A percentile compares a stretch with the other conserved stretches of the same genome.
These are phyloP conservation scores for Galerina marginata DNA, from an alignment of 768 basidiomycete species.

Conservation along the genomic window DNA sequence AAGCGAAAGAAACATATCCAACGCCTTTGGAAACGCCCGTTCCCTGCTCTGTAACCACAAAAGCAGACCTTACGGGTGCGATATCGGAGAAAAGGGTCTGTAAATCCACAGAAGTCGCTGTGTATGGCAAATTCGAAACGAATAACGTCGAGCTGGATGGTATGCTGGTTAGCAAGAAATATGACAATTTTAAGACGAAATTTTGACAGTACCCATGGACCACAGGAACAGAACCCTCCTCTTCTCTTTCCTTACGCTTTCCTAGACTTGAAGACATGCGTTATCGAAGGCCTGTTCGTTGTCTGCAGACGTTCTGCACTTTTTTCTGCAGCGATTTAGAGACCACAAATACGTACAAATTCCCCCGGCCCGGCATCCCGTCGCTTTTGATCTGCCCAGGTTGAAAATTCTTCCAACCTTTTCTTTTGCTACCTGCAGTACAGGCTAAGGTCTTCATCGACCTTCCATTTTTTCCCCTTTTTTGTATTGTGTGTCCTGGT, in stretches of 20 bases:
- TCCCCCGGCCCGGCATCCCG: no score
- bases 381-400: no score
- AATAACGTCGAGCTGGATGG: conserved; percentile 85
- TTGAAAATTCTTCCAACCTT: no score
- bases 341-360: no score
- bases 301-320: neutral
- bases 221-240: conserved; percentile 5
- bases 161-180: neutral
- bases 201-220: conserved; percentile 25
- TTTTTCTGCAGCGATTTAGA: neutral
- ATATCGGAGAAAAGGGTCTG: conserved; percentile 94
- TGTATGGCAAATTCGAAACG: conserved; percentile 91
- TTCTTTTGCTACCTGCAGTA: no score
- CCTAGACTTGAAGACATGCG: conserved; percentile 18
- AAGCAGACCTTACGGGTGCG: conserved; percentile 92
- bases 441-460: no score
- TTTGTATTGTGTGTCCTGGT: no score
- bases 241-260: conserved; percentile 27
- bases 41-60: conserved; percentile 85
- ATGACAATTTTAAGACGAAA: neutral
- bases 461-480: no score
- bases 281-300: neutral
- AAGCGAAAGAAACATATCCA: conserved; percentile 92
- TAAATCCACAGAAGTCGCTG: conserved; percentile 88
- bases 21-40: conserved; percentile 89